Evolutionary conservation across 805 yeast species (phyloP).

Genomic region (Maudiozyma serrabonitensis): DNA sequence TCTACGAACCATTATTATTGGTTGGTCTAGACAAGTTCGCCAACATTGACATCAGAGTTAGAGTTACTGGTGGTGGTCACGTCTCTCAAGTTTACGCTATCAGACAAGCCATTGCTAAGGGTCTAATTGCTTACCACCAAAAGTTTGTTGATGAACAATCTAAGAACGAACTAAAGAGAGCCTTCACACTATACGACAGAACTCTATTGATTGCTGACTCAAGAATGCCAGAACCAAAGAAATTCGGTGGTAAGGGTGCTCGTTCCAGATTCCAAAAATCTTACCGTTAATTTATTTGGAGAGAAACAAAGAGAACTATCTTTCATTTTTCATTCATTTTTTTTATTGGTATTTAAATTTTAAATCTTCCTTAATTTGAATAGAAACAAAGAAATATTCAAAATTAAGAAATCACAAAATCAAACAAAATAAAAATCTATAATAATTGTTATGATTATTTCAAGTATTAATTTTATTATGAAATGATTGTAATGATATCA

Average conservation of each 20-base stretch:
- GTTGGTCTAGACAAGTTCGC: conserved; percentile 99
- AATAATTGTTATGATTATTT: too few relatives aligned
- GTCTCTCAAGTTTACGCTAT: conserved; percentile 99
- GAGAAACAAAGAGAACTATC: not conserved
- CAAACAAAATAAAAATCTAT: not conserved
- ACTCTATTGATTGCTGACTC: conserved; percentile 98
- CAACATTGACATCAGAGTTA: conserved; percentile 96
- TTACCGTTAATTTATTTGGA: conserved; percentile 69
- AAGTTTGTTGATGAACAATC: conserved; percentile 99
- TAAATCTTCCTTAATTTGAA: not conserved
- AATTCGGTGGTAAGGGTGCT: conserved; percentile 99
- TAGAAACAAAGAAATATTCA: not conserved
- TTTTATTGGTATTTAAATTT: not conserved
- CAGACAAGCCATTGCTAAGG: conserved; percentile 99
- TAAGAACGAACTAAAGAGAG: conserved; percentile 98
- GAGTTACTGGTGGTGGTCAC: conserved; percentile 99
- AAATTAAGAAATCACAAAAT: not conserved
- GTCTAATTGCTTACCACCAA: conserved; percentile 98
- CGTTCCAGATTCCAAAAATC: conserved; percentile 99
- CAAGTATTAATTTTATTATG: not conserved
- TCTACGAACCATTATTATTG: conserved; percentile 88
- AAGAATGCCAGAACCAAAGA: conserved; percentile 99
- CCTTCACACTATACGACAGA: conserved; percentile 96
- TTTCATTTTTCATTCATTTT: not conserved
- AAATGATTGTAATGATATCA: conserved; percentile 1